phyloP scores from a whole-genome alignment of 768 basidiomycete species.

The Lactarius hengduanensis region DNA sequence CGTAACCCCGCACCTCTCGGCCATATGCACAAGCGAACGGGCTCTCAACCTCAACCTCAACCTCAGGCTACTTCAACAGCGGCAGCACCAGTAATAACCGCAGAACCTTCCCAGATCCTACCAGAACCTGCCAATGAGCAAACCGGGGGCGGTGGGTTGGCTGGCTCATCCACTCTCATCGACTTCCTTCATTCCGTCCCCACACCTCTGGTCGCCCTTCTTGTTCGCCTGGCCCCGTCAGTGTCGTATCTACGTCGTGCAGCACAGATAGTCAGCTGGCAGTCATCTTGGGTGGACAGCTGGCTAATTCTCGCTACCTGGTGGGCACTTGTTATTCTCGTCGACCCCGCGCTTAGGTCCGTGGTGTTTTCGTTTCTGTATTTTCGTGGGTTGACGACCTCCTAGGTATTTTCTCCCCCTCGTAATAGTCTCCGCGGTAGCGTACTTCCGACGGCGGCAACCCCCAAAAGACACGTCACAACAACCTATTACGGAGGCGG shows the following conservation, averaged over 20 bases:
- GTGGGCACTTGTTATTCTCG: slow-evolving; percentile 75
- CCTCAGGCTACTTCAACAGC: not conserved
- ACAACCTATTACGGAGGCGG: slow-evolving; percentile 51
- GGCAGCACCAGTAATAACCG: not conserved
- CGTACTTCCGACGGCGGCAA: slow-evolving; percentile 33
- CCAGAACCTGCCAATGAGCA: not conserved
- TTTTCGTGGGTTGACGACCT: not conserved
- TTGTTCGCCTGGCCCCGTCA: slow-evolving; percentile 59
- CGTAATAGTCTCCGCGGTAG: slow-evolving; percentile 42
- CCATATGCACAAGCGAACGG: slow-evolving; percentile 4
- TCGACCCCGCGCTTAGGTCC: slow-evolving; percentile 45
- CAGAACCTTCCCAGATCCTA: not conserved
- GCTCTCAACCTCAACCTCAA: slow-evolving; percentile 11
- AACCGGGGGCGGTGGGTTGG: slow-evolving; percentile 10
- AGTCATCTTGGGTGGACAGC: slow-evolving; percentile 53
- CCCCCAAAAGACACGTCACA: slow-evolving; percentile 28
- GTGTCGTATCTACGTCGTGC: slow-evolving; percentile 45
- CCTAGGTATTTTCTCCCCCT: slow-evolving; percentile 60
- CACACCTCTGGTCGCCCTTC: slow-evolving; percentile 54
- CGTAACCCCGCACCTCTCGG: not conserved
- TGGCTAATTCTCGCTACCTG: slow-evolving; percentile 67
- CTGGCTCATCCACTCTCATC: slow-evolving; percentile 28
- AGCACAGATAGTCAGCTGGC: slow-evolving; percentile 59
- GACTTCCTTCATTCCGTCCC: slow-evolving; percentile 63
- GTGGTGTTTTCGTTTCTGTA: slow-evolving; percentile 27